Evolutionary conservation across 2,329 filamentous ascomycete genomes (phyloP).

Genomic region (Dendryphion nanum): DNA sequence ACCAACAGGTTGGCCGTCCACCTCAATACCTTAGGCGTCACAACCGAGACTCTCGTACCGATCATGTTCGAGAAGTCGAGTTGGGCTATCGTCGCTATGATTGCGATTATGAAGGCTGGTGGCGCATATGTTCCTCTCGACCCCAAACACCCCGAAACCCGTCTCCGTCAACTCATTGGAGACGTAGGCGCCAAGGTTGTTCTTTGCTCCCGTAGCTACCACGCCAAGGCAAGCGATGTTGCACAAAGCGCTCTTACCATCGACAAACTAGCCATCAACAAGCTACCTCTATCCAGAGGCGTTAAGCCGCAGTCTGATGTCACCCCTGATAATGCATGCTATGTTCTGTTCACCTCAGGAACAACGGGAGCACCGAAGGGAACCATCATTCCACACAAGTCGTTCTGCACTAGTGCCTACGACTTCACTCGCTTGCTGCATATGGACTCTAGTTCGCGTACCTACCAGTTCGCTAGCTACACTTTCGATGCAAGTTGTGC

Average conservation of each 20-base stretch:
- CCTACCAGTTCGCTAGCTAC: constrained; percentile 52
- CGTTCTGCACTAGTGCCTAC: constrained; percentile 51
- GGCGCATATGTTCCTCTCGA: constrained; percentile 39
- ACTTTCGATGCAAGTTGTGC: constrained; percentile 57
- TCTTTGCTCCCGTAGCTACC: constrained; percentile 23
- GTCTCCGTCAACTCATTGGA: constrained; percentile 35
- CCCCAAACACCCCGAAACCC: constrained; percentile 33
- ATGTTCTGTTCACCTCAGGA: constrained; percentile 57
- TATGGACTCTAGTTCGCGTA: constrained; percentile 55
- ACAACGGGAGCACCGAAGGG: constrained; percentile 53
- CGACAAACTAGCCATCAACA: constrained; percentile 43
- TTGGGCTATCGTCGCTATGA: constrained; percentile 32
- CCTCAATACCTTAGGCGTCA: constrained; percentile 24
- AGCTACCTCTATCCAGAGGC: constrained; percentile 32
- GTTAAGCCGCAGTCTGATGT: constrained; percentile 37
- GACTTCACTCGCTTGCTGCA: constrained; percentile 32
- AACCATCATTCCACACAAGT: constrained; percentile 62
- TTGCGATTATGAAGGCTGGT: constrained; percentile 40
- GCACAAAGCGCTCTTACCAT: constrained; percentile 20
- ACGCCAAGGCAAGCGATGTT: constrained; percentile 20
- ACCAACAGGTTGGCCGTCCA: constrained; percentile 25
- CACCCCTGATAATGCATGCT: constrained; percentile 52
- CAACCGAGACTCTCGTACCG: constrained; percentile 32
- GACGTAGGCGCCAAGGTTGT: constrained; percentile 30
- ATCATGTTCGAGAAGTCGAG: constrained; percentile 38